These are phyloP conservation scores for Setaria italica DNA, from an alignment of 202 grass and related monocot genomes.

Conservation along the genomic window DNA sequence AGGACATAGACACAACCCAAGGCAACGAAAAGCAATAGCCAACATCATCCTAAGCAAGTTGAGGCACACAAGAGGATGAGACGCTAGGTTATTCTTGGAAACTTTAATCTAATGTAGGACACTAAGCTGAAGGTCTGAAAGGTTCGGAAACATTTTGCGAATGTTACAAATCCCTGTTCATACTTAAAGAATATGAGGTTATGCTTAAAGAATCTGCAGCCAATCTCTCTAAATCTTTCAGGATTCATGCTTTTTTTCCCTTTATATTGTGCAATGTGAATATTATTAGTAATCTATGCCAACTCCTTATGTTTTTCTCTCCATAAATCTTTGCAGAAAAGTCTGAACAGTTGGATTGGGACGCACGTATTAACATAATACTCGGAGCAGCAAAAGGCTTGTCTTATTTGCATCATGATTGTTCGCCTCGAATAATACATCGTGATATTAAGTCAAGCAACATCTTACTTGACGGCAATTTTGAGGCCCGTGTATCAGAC, in stretches of 20 bases:
- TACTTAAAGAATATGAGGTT: background rate
- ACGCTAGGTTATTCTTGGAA: background rate
- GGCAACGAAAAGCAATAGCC: background rate
- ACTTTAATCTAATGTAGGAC: background rate
- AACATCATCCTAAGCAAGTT: background rate
- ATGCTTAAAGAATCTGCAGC: background rate
- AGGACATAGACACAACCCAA: background rate
- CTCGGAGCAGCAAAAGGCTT: conserved; percentile 97
- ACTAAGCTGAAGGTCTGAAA: background rate
- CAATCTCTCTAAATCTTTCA: background rate
- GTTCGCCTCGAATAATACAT: conserved; percentile 98
- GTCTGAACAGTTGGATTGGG: conserved; percentile 94
- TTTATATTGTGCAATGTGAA: conserved; percentile 10
- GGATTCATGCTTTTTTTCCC: background rate
- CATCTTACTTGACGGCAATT: conserved; percentile 92
- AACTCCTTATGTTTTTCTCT: conserved; percentile 24
- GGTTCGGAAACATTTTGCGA: background rate
- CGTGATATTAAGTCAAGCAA: conserved; percentile 99
- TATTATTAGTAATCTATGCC: conserved; percentile 2
- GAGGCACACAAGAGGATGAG: background rate
- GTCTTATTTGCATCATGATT: conserved; percentile 96
- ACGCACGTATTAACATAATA: conserved; percentile 90
- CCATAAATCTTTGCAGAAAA: conserved; percentile 68
- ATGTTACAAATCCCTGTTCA: background rate
- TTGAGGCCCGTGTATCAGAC: conserved; percentile 96